These are phyloP conservation scores for Protea cynaroides DNA, from an alignment of 164 flowering plant genomes.

Conservation along the genomic window DNA sequence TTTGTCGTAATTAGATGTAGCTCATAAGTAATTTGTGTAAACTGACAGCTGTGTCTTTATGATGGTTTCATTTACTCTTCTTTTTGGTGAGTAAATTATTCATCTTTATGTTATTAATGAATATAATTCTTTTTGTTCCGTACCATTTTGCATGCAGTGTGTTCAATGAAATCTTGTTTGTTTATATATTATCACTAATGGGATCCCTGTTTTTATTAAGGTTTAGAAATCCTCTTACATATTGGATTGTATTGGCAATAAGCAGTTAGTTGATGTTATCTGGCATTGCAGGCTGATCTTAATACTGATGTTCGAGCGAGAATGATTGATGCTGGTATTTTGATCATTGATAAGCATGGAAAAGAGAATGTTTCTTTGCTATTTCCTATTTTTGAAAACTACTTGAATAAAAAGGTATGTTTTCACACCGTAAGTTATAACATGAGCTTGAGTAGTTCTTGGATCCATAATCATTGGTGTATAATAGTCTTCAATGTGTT, in stretches of 20 bases:
- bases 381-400: constrained; percentile 98
- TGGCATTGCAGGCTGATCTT: constrained; percentile 75
- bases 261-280: neutral
- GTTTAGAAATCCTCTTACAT: neutral
- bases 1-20: too few species aligned
- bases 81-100: neutral
- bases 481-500: neutral
- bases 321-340: constrained; percentile 95
- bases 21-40: too few species aligned
- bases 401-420: constrained; percentile 81
- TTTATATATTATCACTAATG: neutral
- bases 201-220: too few species aligned
- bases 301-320: constrained; percentile 94
- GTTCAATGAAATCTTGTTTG: neutral
- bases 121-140: neutral
- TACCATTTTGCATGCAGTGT: neutral
- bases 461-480: neutral
- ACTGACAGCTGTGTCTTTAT: too few species aligned
- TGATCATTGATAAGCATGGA: constrained; percentile 93
- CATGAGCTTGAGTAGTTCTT: neutral
- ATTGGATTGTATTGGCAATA: neutral
- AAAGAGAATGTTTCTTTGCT: constrained; percentile 83
- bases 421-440: neutral
- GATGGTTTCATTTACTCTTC: neutral
- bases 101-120: neutral